Percentiles rank a stretch among this genome's conserved stretches.
Evolutionary conservation across 495 filamentous ascomycete genomes (phyloP).

Genomic region (Penicillium crystallinum): DNA sequence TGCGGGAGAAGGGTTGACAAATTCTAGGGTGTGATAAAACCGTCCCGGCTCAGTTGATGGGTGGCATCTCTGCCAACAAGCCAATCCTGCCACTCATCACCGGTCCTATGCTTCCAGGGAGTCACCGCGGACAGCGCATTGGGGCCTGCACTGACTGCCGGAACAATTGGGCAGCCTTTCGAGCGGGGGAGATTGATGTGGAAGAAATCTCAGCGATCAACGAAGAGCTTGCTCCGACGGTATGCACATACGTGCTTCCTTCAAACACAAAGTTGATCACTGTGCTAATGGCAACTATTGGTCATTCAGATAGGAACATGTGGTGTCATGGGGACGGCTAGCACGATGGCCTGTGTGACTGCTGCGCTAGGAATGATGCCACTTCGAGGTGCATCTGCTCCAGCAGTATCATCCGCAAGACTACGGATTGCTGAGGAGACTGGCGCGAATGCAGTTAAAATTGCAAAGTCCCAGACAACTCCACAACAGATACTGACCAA

Average conservation of each 20-base stretch:
- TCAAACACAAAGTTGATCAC: neutral
- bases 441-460: slow-evolving; percentile 49
- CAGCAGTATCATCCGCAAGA: slow-evolving; percentile 60
- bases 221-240: slow-evolving; percentile 61
- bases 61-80: slow-evolving; percentile 65
- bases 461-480: slow-evolving; percentile 33
- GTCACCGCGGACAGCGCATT: slow-evolving; percentile 50
- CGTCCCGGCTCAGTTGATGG: slow-evolving; percentile 64
- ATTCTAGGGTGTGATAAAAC: slow-evolving; percentile 60
- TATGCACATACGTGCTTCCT: slow-evolving; percentile 25
- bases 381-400: slow-evolving; percentile 53
- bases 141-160: slow-evolving; percentile 65
- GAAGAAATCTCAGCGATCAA: slow-evolving; percentile 64
- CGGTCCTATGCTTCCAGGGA: slow-evolving; percentile 65
- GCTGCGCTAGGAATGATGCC: slow-evolving; percentile 62
- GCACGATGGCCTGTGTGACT: slow-evolving; percentile 63
- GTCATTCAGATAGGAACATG: slow-evolving; percentile 53
- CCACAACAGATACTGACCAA: slow-evolving; percentile 55
- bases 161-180: slow-evolving; percentile 61
- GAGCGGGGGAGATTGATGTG: slow-evolving; percentile 56
- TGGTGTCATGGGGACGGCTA: slow-evolving; percentile 66
- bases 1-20: neutral
- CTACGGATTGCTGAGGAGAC: slow-evolving; percentile 61
- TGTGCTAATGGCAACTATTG: neutral
- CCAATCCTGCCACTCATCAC: slow-evolving; percentile 58